Evolutionary conservation across 768 basidiomycete genomes (phyloP), one percentile per base, ranked within the genome.

Genomic region (Phlegmacium glaucopus): DNA sequence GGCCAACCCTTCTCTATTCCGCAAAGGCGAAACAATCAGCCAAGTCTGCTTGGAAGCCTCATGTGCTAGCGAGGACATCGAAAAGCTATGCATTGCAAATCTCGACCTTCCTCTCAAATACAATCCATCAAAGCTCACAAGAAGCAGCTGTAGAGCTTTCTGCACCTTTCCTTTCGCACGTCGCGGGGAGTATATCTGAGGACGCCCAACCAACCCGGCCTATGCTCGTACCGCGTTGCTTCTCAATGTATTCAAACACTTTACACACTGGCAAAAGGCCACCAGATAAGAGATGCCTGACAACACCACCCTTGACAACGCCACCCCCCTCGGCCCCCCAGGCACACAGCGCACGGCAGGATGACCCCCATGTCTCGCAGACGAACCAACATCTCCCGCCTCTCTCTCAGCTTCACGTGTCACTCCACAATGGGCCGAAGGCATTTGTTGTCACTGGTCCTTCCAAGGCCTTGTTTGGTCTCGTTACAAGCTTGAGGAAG

Each of bases 391-490:
- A 94, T 63, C 81, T 98, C 37, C 77, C 88, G 9, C 66, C 67
- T 27, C 90, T 89, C 61, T 89, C 90, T 8, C 78, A 89, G 62
- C 70, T 99, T 35, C 74, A 77, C 38, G 77, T 99, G 44, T 94
- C 93, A n/a, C 82, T 98, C 11, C 78, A 90, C 75, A 99, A 99
- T 58, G 94, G 94, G 2, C 82, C 92, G 34, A 83, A 83, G 55
- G 89, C 87, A 17, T 91, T 92, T 58, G 93, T 98, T 50, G 83
- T 97, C 47, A 97, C 93, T 25, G 95, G 95, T 32, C 91, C 93
- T 15, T 77, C 94, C 6, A 85, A 85, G 40, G 83, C 94, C 8
- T 74, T 99, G n/a, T 94, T 92, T 61, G 96, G 96, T 54, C 83
- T 98, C 44, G 94, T 94, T 34, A 93, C 88, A 39, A 87, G 83